A percentile compares a stretch with the other conserved stretches of the same genome.
These are phyloP conservation scores for Trichoderma koningii DNA, from an alignment of 2,329 filamentous ascomycete species.

Conservation along the genomic window DNA sequence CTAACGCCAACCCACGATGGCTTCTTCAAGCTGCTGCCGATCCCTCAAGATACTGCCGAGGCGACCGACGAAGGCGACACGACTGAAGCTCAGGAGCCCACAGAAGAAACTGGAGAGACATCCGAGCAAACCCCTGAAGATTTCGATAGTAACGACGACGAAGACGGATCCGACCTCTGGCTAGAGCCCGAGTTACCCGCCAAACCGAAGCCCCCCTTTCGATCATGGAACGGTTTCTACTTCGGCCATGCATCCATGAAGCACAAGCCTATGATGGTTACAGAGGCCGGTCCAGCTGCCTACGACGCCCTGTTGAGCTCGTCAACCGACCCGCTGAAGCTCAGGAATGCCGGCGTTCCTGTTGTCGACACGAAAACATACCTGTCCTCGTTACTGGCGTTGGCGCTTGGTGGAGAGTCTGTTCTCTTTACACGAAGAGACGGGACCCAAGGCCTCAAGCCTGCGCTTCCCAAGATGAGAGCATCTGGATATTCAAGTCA, in stretches of 20 bases:
- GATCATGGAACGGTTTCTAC: slow-evolving; percentile 72
- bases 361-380: slow-evolving; percentile 54
- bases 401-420: slow-evolving; percentile 71
- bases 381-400: slow-evolving; percentile 60
- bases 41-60: slow-evolving; percentile 19
- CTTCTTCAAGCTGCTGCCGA: slow-evolving; percentile 37
- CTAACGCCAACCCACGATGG: slow-evolving; percentile 35
- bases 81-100: background rate
- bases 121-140: background rate
- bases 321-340: slow-evolving; percentile 44
- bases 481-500: slow-evolving; percentile 59
- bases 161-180: slow-evolving; percentile 47
- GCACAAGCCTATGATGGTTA: slow-evolving; percentile 58
- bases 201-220: slow-evolving; percentile 48
- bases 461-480: slow-evolving; percentile 49
- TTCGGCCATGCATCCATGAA: slow-evolving; percentile 38
- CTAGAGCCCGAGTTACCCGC: slow-evolving; percentile 41
- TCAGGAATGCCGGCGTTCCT: slow-evolving; percentile 44
- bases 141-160: slow-evolving; percentile 17
- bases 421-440: slow-evolving; percentile 67
- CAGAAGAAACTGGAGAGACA: background rate
- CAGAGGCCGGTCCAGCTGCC: slow-evolving; percentile 65
- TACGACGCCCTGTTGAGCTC: slow-evolving; percentile 65
- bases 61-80: background rate
- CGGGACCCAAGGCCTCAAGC: slow-evolving; percentile 54